These are phyloP conservation scores for Phytophthora megakarya DNA, from an alignment of 352 stramenopile species.

Conservation along the genomic window DNA sequence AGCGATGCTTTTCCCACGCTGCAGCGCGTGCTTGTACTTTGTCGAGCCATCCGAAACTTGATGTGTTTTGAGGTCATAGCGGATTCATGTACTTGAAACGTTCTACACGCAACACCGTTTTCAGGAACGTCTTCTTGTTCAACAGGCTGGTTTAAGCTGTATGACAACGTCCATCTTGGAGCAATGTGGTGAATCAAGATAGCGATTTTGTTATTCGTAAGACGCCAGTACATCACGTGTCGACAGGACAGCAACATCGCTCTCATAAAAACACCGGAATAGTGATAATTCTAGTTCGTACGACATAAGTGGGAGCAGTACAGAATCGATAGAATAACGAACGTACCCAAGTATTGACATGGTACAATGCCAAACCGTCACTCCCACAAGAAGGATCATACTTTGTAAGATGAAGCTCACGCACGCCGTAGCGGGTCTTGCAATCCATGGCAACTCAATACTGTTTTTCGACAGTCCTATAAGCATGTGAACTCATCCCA, in stretches of 20 bases:
- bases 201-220: background rate
- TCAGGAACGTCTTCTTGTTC: slow-evolving; percentile 2
- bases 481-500: too few species aligned
- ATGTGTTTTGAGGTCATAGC: background rate
- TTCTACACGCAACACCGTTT: slow-evolving; percentile 1
- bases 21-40: slow-evolving; percentile 4
- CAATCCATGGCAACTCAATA: too few species aligned
- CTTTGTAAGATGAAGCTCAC: too few species aligned
- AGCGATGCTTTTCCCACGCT: slow-evolving; percentile 6
- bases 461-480: too few species aligned
- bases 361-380: too few species aligned
- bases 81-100: slow-evolving; percentile 6
- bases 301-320: background rate
- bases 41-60: slow-evolving; percentile 6
- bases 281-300: background rate
- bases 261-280: slow-evolving; percentile 1
- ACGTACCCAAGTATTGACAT: too few species aligned
- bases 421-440: too few species aligned
- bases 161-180: slow-evolving; percentile 4
- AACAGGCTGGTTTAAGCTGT: slow-evolving; percentile 6
- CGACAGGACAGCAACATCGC: slow-evolving; percentile 12
- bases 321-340: too few species aligned
- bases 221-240: slow-evolving; percentile 23
- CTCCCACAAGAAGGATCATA: too few species aligned
- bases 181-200: slow-evolving; percentile 7